phyloP scores from a whole-genome alignment of 208 protist species.

The Crithidia acanthocephali region DNA sequence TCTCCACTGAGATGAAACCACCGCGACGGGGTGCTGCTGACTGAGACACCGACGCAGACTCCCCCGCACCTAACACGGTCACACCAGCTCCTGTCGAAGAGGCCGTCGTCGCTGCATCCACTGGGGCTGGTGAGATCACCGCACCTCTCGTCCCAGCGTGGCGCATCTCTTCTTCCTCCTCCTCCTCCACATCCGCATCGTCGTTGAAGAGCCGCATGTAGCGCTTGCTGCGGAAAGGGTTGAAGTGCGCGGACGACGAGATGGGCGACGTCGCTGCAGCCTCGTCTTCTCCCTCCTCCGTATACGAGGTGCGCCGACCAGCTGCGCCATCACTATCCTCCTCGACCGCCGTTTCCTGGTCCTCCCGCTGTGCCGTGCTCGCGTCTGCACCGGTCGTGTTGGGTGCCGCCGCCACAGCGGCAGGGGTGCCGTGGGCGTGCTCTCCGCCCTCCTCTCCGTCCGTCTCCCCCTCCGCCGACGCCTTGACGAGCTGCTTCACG shows the following conservation, averaged over 20 bases:
- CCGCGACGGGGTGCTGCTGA: not conserved
- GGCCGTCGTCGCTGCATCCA: not conserved
- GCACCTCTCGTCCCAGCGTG: not conserved
- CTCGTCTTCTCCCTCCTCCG: not conserved
- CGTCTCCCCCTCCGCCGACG: not conserved
- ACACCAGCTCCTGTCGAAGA: too few species aligned
- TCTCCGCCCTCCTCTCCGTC: not conserved
- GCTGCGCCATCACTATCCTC: not conserved
- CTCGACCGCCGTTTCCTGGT: not conserved
- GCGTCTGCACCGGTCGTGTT: not conserved
- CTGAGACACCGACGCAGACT: not conserved
- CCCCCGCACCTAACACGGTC: not conserved
- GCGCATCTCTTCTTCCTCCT: not conserved
- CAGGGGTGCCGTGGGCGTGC: not conserved
- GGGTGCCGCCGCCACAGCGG: not conserved
- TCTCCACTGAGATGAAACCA: conserved; percentile 6
- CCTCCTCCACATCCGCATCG: too few species aligned
- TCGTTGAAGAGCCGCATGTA: conserved; percentile 17
- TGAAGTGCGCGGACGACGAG: not conserved
- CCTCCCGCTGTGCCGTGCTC: not conserved
- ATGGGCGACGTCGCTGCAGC: not conserved
- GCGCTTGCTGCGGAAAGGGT: conserved; percentile 1
- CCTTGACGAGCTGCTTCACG: conserved; percentile 33
- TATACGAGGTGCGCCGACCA: not conserved
- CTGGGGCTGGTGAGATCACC: not conserved